phyloP scores from a whole-genome alignment of 1,284 basidiomycete genomes.

The Porodaedalea pini region DNA sequence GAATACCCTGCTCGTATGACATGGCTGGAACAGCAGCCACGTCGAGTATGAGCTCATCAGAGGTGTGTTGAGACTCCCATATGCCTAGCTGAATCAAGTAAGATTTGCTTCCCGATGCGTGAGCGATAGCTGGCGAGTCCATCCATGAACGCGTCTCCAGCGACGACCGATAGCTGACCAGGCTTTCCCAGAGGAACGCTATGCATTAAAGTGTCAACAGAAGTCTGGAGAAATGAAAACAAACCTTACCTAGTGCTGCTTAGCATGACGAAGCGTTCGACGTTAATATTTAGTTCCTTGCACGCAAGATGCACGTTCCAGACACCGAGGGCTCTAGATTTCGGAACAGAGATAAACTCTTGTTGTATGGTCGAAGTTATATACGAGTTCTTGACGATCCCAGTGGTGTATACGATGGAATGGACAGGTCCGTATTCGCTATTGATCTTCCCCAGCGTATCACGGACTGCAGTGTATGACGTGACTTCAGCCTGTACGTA shows the following conservation, averaged over 20 bases:
- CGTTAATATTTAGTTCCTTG: constrained; percentile 27
- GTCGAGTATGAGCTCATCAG: constrained; percentile 6
- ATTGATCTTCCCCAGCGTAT: constrained; percentile 24
- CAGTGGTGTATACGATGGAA: constrained; percentile 31
- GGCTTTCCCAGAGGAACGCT: constrained; percentile 32
- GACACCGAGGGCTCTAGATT: constrained; percentile 29
- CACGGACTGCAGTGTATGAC: constrained; percentile 23
- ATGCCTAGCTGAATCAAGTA: constrained; percentile 32
- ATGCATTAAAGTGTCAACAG: background rate
- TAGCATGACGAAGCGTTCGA: constrained; percentile 31
- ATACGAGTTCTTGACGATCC: constrained; percentile 26
- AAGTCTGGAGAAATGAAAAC: background rate
- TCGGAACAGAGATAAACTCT: constrained; percentile 27
- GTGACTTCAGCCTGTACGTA: constrained; percentile 25
- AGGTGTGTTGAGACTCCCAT: constrained; percentile 29
- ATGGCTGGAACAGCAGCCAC: constrained; percentile 19
- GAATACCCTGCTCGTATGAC: constrained; percentile 28
- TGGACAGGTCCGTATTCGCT: constrained; percentile 25
- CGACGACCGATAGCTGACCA: constrained; percentile 30
- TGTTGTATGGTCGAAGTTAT: constrained; percentile 24
- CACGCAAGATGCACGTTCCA: constrained; percentile 33
- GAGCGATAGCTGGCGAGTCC: constrained; percentile 30
- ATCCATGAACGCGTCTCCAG: constrained; percentile 33
- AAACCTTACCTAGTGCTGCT: constrained; percentile 31
- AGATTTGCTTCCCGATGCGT: constrained; percentile 24